A percentile compares a stretch with the other conserved stretches of the same genome.
Conservation (phyloP, 345 rosid genomes). For the Moricandia arvensis region DNA sequence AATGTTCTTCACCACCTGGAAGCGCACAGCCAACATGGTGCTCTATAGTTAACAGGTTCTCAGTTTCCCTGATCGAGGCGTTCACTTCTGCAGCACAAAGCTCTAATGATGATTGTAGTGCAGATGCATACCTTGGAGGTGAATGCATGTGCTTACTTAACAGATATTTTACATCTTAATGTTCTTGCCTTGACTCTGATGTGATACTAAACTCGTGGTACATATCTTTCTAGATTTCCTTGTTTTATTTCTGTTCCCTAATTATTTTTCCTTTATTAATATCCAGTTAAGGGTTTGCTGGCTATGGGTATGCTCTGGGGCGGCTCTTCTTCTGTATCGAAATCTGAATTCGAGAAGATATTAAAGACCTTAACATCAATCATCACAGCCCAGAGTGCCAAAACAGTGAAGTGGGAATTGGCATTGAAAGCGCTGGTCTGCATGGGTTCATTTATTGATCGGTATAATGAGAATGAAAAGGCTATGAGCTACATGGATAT, state of each 20-base stretch:
- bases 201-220: conserved; percentile 5
- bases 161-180: conserved; percentile 11
- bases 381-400: conserved; percentile 44
- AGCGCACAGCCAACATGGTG: conserved; percentile 49
- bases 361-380: conserved; percentile 55
- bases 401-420: conserved; percentile 57
- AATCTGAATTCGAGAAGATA: conserved; percentile 61
- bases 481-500: conserved; percentile 51
- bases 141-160: conserved; percentile 36
- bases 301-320: conserved; percentile 62
- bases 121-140: conserved; percentile 67
- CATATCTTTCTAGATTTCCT: background rate
- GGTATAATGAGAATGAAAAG: conserved; percentile 53
- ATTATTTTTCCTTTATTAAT: conserved; percentile 19
- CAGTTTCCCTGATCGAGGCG: conserved; percentile 47
- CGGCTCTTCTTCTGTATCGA: conserved; percentile 47
- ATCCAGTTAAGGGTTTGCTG: conserved; percentile 87
- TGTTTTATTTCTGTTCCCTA: conserved; percentile 1
- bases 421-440: conserved; percentile 67
- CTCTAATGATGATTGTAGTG: conserved; percentile 33
- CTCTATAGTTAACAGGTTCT: conserved; percentile 49
- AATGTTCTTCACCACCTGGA: conserved; percentile 24
- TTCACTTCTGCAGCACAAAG: conserved; percentile 43
- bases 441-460: conserved; percentile 65
- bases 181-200: background rate